Evolutionary conservation across 306 rosid genomes (phyloP), one percentile per base, ranked within the genome.

Genomic region (Luffa acutangula): DNA sequence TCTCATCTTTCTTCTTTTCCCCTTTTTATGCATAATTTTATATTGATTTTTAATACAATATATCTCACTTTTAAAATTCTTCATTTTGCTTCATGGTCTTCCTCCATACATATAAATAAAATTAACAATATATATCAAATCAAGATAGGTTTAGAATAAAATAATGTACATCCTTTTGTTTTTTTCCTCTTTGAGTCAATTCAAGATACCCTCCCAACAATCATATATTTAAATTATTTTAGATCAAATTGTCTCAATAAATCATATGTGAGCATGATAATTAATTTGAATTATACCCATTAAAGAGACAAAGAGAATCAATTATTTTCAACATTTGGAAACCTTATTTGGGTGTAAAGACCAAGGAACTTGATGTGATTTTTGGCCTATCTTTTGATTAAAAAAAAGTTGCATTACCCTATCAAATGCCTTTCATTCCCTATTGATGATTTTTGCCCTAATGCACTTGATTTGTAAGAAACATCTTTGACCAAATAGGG

Each of bases 281-380:
- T 65, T 65, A 65, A 65, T 65, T 36, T 65, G 21, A 65, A 37
- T 65, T 65, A 65, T 25, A 37, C 72, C 46, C 48, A 65, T 65
- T 65, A 65, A 65, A 65, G 72, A 65, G 72, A 65, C 72, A 65
- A 36, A 65, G 72, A 65, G 72, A 65, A 65, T 65, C 72, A 37
- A 36, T 65, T 65, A 17, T 65, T 65, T 64, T 37, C 46, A 65
- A 65, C 46, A 64, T 17, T 36, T 37, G 20, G 46, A 37, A 65
- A 37, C 9, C 48, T 37, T 37, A 14, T 65, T 37, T 15, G 72
- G 72, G 72, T 65, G 72, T 65, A 36, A 37, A 65, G 72, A 65
- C 48, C 72, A 65, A 65, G 45, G 72, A 37, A 65, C 72, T 65
- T 36, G 72, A 37, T 65, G 72, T 65, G 72, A 65, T 65, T 15